These are phyloP conservation scores for Helminthosporium solani DNA, from an alignment of 2,329 filamentous ascomycete genomes.

Conservation along the genomic window DNA sequence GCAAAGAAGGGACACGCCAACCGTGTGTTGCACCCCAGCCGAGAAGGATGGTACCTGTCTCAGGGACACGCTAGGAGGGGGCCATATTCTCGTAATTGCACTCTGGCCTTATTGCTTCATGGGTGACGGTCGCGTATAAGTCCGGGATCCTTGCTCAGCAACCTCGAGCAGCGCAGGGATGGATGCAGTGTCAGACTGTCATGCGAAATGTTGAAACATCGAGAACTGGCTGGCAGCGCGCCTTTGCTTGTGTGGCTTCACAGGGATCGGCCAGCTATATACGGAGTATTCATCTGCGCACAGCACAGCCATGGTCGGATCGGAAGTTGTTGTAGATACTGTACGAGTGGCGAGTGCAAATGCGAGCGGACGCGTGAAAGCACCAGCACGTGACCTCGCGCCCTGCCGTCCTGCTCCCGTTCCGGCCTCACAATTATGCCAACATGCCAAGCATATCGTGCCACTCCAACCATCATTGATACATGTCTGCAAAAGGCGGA, in stretches of 20 bases:
- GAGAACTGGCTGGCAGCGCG: no score
- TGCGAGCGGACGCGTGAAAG: background rate
- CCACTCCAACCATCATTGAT: background rate
- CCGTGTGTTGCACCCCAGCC: background rate
- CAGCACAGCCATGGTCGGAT: no score
- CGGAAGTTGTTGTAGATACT: no score
- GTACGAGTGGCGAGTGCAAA: no score
- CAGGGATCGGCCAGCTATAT: no score
- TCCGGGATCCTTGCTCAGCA: no score
- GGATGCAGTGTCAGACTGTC: slow-evolving; percentile 2
- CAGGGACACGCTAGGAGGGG: background rate
- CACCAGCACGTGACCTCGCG: background rate
- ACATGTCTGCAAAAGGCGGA: background rate
- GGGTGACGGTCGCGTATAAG: no score
- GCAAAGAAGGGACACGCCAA: background rate
- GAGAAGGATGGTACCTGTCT: background rate
- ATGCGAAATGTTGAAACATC: slow-evolving; percentile 11
- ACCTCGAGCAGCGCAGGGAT: slow-evolving; percentile 3
- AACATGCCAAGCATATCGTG: slow-evolving; percentile 8
- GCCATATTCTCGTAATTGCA: no score
- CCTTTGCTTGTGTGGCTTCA: background rate
- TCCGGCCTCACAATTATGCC: no score
- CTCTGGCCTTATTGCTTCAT: no score
- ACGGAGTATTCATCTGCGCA: no score
- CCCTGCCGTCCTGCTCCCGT: no score